Conservation (phyloP, 2,329 filamentous ascomycete species). For the Exophiala alcalophila region DNA sequence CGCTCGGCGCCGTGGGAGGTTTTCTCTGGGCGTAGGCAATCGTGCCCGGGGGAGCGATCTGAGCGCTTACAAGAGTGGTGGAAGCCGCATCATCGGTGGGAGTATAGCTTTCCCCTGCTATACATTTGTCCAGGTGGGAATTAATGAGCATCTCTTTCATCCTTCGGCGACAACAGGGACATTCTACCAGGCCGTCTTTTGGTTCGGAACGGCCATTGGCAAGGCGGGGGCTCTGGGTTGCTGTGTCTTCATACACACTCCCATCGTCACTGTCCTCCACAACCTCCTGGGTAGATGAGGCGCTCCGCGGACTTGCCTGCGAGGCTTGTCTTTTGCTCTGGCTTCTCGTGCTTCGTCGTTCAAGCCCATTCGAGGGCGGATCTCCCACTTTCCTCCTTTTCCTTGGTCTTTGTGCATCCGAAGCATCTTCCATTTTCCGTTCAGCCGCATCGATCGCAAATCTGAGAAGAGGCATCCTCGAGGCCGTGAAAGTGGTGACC, state of each 20-base stretch:
- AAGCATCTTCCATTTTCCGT: constrained; percentile 47
- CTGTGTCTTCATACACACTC: constrained; percentile 26
- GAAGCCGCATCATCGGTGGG: constrained; percentile 10
- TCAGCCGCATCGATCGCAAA: constrained; percentile 60
- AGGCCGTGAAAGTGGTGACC: constrained; percentile 71
- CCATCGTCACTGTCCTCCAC: constrained; percentile 44
- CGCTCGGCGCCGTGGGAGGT: constrained; percentile 34
- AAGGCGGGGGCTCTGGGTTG: constrained; percentile 22
- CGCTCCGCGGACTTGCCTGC: constrained; percentile 35
- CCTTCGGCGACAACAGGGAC: constrained; percentile 73
- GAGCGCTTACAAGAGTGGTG: constrained; percentile 7
- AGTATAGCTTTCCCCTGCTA: constrained; percentile 32
- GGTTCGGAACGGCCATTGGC: constrained; percentile 17
- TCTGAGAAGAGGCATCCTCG: constrained; percentile 60
- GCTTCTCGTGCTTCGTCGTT: constrained; percentile 54
- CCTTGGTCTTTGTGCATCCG: constrained; percentile 34
- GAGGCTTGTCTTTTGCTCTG: constrained; percentile 46
- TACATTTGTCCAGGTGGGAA: constrained; percentile 72
- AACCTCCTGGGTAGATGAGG: constrained; percentile 31
- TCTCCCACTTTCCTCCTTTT: constrained; percentile 30
- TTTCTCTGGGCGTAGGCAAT: constrained; percentile 26
- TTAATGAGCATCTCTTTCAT: constrained; percentile 81
- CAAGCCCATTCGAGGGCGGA: constrained; percentile 8
- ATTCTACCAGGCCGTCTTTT: constrained; percentile 75
- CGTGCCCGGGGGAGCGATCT: constrained; percentile 16